Evolutionary conservation across 257 asterid genomes (phyloP).

Genomic region (Fraxinus pennsylvanica): DNA sequence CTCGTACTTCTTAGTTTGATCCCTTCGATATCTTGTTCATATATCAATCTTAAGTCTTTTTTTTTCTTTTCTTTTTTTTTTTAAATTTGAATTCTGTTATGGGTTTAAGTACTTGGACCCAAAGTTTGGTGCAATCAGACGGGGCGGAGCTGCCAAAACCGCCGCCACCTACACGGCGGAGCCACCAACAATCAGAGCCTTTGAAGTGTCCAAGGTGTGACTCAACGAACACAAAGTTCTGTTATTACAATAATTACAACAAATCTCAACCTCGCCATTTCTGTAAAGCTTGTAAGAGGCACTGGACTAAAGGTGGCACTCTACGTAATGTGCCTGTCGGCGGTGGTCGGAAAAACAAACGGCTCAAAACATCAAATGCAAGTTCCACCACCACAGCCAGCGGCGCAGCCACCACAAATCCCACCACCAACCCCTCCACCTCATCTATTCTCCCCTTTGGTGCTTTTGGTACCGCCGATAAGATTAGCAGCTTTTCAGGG

Average conservation of each 20-base stretch:
- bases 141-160: conserved; percentile 38
- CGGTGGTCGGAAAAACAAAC: conserved; percentile 69
- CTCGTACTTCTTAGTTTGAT: neutral
- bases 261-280: conserved; percentile 76
- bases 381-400: neutral
- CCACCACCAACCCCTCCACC: neutral
- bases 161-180: conserved; percentile 26
- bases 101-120: conserved; percentile 48
- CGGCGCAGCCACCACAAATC: conserved; percentile 3
- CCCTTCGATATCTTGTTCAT: neutral
- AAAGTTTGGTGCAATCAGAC: conserved; percentile 27
- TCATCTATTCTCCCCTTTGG: conserved; percentile 1
- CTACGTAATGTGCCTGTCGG: conserved; percentile 77
- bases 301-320: conserved; percentile 85
- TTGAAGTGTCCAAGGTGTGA: conserved; percentile 72
- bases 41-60: neutral
- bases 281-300: conserved; percentile 75
- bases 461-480: conserved; percentile 3
- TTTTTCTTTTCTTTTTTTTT: neutral
- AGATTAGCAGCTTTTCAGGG: neutral
- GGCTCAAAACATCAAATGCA: conserved; percentile 38
- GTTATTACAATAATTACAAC: conserved; percentile 78
- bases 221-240: conserved; percentile 62
- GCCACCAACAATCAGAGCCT: conserved; percentile 32
- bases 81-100: conserved; percentile 9